Conservation (phyloP, 148 eudicot genomes). For the Silene conica region DNA sequence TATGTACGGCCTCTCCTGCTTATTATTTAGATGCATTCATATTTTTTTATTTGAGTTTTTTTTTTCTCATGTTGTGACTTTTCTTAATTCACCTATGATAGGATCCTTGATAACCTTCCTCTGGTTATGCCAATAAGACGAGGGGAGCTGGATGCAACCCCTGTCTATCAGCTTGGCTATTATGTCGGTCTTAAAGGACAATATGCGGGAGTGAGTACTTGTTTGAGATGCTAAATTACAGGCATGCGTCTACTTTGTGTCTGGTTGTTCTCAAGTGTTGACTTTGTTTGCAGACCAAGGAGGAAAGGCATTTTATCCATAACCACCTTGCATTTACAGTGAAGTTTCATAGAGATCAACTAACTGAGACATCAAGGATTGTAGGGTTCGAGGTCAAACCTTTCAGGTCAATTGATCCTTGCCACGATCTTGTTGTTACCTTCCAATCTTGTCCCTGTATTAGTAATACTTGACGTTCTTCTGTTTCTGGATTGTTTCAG, state of each 20-base stretch:
- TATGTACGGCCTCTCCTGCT: constrained; percentile 30
- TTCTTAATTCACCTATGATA: constrained; percentile 16
- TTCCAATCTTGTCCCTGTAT: background rate
- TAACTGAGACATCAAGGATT: constrained; percentile 41
- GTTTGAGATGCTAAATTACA: constrained; percentile 1
- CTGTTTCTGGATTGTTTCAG: constrained; percentile 19
- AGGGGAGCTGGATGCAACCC: constrained; percentile 45
- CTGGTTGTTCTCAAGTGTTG: constrained; percentile 15
- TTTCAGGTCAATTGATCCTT: constrained; percentile 30
- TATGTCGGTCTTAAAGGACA: constrained; percentile 59
- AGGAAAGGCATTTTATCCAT: constrained; percentile 44
- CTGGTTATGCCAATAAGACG: constrained; percentile 54
- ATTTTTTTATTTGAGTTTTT: background rate
- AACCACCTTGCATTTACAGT: constrained; percentile 45
- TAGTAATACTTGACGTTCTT: constrained; percentile 4
- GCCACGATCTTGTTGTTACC: background rate
- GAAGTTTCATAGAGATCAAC: constrained; percentile 37
- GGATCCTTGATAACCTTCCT: constrained; percentile 69
- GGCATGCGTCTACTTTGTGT: background rate
- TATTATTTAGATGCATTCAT: constrained; percentile 4
- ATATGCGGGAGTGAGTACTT: constrained; percentile 48
- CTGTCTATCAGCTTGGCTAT: constrained; percentile 54
- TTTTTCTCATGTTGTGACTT: constrained; percentile 1
- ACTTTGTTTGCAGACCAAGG: constrained; percentile 33
- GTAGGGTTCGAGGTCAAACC: constrained; percentile 50